Percentiles rank a stretch among this genome's conserved stretches.
phyloP scores from a whole-genome alignment of 2,329 filamentous ascomycete species.

The Aspergillus udagawae region DNA sequence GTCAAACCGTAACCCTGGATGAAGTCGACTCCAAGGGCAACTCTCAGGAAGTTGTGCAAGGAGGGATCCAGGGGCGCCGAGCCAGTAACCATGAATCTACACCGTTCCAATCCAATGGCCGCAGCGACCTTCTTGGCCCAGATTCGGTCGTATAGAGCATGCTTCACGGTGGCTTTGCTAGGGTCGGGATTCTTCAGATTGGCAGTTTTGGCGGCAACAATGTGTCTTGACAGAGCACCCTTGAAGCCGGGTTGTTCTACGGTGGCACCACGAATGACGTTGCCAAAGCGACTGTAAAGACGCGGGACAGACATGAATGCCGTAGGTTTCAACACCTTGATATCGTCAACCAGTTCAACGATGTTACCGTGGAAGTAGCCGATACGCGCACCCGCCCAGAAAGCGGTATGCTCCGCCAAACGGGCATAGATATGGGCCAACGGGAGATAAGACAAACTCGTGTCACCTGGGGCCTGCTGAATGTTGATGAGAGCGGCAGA shows the following conservation, averaged over 20 bases:
- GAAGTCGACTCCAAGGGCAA: slow-evolving; percentile 75
- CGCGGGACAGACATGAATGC: slow-evolving; percentile 84
- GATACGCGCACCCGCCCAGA: slow-evolving; percentile 69
- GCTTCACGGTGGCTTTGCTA: slow-evolving; percentile 64
- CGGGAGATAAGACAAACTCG: slow-evolving; percentile 81
- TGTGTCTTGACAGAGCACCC: slow-evolving; percentile 74
- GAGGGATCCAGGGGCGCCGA: slow-evolving; percentile 86
- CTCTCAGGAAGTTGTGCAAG: slow-evolving; percentile 82
- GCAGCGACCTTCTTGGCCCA: slow-evolving; percentile 84
- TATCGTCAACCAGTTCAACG: slow-evolving; percentile 77
- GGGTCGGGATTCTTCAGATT: slow-evolving; percentile 65
- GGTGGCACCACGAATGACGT: slow-evolving; percentile 74
- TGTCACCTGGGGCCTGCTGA: slow-evolving; percentile 55
- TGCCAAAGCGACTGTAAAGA: slow-evolving; percentile 85
- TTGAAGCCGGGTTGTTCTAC: slow-evolving; percentile 74
- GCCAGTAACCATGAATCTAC: slow-evolving; percentile 73
- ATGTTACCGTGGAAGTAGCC: slow-evolving; percentile 96
- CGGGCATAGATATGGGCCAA: slow-evolving; percentile 93
- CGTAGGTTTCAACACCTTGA: slow-evolving; percentile 81
- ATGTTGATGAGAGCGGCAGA: slow-evolving; percentile 56
- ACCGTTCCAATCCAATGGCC: slow-evolving; percentile 75
- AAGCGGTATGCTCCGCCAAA: slow-evolving; percentile 69
- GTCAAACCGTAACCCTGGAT: slow-evolving; percentile 90
- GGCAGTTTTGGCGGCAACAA: slow-evolving; percentile 75
- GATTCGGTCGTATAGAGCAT: slow-evolving; percentile 59